Conservation (phyloP, 1,284 basidiomycete species). For the Apiotrichum sp. region DNA sequence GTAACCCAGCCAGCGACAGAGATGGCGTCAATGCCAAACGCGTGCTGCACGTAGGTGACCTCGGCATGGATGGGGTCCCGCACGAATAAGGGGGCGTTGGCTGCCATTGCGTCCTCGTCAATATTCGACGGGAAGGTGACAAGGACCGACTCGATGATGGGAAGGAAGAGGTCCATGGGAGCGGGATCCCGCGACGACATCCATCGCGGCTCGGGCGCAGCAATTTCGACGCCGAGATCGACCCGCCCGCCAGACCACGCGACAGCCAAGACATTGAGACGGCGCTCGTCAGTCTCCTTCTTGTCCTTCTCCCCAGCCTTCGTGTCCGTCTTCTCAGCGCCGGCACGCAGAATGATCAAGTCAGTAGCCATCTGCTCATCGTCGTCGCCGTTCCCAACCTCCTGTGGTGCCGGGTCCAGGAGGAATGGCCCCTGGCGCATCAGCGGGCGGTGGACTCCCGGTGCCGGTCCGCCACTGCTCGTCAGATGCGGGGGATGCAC, state of each 20-base stretch:
- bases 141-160: constrained; percentile 33
- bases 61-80: constrained; percentile 79
- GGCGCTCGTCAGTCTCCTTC: constrained; percentile 46
- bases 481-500: constrained; percentile 41
- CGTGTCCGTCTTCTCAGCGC: constrained; percentile 51
- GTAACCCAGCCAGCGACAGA: constrained; percentile 58
- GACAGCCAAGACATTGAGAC: constrained; percentile 66
- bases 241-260: constrained; percentile 78
- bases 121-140: constrained; percentile 15
- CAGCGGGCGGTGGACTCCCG: constrained; percentile 46
- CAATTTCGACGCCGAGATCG: constrained; percentile 80
- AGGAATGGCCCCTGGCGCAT: constrained; percentile 79
- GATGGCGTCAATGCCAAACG: constrained; percentile 78
- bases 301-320: constrained; percentile 48
- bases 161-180: constrained; percentile 55
- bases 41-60: constrained; percentile 77
- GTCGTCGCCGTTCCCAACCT: constrained; percentile 59
- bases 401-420: constrained; percentile 73
- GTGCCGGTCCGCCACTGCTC: constrained; percentile 32
- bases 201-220: constrained; percentile 85
- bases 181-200: constrained; percentile 58
- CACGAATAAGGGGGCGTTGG: constrained; percentile 62
- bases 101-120: constrained; percentile 16
- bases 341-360: constrained; percentile 49
- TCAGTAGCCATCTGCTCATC: constrained; percentile 73